phyloP scores from a whole-genome alignment of 2,329 filamentous ascomycete genomes.

The Herpotrichia juniperi region DNA sequence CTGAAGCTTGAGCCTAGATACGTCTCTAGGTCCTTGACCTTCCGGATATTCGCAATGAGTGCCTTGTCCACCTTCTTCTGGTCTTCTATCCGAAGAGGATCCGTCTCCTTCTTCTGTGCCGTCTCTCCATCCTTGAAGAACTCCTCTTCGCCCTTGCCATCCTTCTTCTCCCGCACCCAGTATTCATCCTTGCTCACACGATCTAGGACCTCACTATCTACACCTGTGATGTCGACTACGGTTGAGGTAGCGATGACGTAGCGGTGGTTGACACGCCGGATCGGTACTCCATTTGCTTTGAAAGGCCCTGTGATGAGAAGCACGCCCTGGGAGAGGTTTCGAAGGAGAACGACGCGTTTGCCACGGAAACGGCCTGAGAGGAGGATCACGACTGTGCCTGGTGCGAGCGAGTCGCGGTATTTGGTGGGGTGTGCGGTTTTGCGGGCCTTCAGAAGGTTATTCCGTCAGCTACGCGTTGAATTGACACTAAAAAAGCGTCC shows the following conservation, averaged over 20 bases:
- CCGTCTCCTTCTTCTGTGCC: slow-evolving; percentile 93
- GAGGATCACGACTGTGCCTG: slow-evolving; percentile 96
- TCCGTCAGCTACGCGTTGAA: slow-evolving; percentile 12
- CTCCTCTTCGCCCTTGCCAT: slow-evolving; percentile 94
- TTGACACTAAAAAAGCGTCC: neutral
- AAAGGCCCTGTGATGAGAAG: slow-evolving; percentile 99
- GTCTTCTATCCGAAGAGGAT: slow-evolving; percentile 88
- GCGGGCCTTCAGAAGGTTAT: slow-evolving; percentile 70
- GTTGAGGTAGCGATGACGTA: slow-evolving; percentile 91
- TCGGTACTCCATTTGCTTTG: slow-evolving; percentile 99
- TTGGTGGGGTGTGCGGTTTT: slow-evolving; percentile 89
- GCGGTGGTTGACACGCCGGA: slow-evolving; percentile 89
- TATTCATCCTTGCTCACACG: slow-evolving; percentile 85
- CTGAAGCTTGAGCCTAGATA: slow-evolving; percentile 96
- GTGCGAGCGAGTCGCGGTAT: slow-evolving; percentile 86
- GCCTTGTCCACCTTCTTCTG: slow-evolving; percentile 99
- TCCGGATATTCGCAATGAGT: slow-evolving; percentile 92
- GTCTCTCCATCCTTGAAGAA: slow-evolving; percentile 99
- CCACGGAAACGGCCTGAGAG: slow-evolving; percentile 98
- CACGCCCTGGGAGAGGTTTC: slow-evolving; percentile 92
- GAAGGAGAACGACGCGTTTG: slow-evolving; percentile 98
- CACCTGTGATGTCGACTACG: slow-evolving; percentile 79
- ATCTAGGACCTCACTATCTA: slow-evolving; percentile 73
- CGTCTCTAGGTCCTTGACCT: slow-evolving; percentile 87
- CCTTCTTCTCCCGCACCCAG: slow-evolving; percentile 96